Evolutionary conservation across 2,329 filamentous ascomycete genomes (phyloP), one percentile per base, ranked within the genome.

Genomic region (Phialophora tarda): DNA sequence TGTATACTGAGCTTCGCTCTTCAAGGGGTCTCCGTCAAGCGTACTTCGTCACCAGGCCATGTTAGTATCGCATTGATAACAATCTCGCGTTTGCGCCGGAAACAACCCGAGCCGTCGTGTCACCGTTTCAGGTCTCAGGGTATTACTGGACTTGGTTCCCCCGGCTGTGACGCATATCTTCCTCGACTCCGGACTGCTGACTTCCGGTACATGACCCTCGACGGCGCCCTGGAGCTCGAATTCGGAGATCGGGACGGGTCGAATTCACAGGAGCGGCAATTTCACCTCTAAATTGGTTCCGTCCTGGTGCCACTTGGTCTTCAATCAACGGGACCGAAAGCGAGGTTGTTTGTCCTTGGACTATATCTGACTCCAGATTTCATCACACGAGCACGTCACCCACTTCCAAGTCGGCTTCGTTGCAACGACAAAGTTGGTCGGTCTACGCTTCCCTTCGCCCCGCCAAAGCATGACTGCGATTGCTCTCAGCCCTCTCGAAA

Each of bases 391-490:
- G 30, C 23, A 44, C 55, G 30, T 50, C 17, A 24, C 24, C 48
- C 26, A 17, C 24, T 10, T 23, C 51, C 30, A 51, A 34, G 38
- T 63, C 55, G 32, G 61, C 28, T 50, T 53, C 34, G 41, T 30
- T 24, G 54, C 50, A 62, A 62, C 14, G 59, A 23, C 41, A 57
- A 66, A 41, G 55, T 57, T 34, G 59, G 54, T 26, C 21, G 17
- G 10, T n/a, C 47, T 59, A 12, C 23, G n/a, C 41, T 62, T 34
- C 21, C 34, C 54, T 14, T 62, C 38, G 56, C 55, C 12, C 7
- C 59, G 11, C 32, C 32, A 17, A 28, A 66, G 47, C 53, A 70
- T 70, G 69, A 69, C 63, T 64, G 62, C 64, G 24, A 55, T 67
- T 51, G 64, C 69, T 34, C 61, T 69, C 55, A 67, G 57, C 55